Percentiles rank a stretch among this genome's conserved stretches.
phyloP scores from a whole-genome alignment of 352 stramenopile genomes.

The Globisporangium abappressorium region DNA sequence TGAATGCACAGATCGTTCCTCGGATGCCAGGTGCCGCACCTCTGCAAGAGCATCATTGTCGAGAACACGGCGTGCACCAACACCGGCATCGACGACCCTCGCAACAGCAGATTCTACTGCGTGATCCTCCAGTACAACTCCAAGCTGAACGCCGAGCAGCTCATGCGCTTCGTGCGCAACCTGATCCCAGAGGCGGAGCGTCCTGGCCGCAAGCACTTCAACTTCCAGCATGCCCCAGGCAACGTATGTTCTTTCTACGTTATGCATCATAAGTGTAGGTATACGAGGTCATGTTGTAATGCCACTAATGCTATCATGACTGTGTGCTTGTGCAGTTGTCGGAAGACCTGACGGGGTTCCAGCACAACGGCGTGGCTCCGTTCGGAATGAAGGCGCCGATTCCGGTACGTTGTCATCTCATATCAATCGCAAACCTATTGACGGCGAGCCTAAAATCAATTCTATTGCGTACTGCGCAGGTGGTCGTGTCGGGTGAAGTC shows the following conservation, averaged over 20 bases:
- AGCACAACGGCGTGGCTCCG: constrained; percentile 80
- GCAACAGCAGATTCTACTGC: constrained; percentile 82
- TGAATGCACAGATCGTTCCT: constrained; percentile 46
- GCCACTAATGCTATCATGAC: neutral
- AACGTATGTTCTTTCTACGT: constrained; percentile 25
- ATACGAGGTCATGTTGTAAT: neutral
- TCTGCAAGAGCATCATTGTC: constrained; percentile 90
- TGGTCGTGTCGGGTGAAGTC: constrained; percentile 65
- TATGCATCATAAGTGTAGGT: too few species aligned
- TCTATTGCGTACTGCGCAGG: constrained; percentile 21
- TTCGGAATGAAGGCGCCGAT: constrained; percentile 76
- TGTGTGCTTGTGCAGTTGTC: constrained; percentile 32
- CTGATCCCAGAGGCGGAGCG: constrained; percentile 50
- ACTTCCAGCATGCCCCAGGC: constrained; percentile 81
- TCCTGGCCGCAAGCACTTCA: constrained; percentile 77
- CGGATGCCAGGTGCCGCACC: constrained; percentile 54
- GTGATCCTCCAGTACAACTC: constrained; percentile 87
- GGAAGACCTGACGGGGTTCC: constrained; percentile 77
- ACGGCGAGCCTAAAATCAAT: neutral
- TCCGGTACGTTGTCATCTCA: constrained; percentile 30
- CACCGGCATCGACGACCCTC: constrained; percentile 44
- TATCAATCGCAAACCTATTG: neutral
- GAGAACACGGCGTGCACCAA: constrained; percentile 82
- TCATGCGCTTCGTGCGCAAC: constrained; percentile 75
- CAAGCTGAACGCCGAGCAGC: constrained; percentile 78